phyloP scores from a whole-genome alignment of 2,329 filamentous ascomycete genomes.

The Penicillium sp. region DNA sequence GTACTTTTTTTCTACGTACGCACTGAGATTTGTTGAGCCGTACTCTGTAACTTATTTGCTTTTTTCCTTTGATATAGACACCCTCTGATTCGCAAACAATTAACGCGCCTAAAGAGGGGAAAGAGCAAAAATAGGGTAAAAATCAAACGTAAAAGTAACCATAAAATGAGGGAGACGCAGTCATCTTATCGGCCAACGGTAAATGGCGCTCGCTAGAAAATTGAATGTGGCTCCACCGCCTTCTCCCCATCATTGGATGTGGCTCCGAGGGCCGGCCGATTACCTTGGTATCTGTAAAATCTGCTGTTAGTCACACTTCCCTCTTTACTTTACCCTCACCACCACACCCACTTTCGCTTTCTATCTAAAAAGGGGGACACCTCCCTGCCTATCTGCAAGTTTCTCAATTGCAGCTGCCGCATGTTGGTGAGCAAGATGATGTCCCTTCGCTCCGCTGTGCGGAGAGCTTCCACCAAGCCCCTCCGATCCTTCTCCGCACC shows the following conservation, averaged over 20 bases:
- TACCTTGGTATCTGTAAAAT: constrained; percentile 16
- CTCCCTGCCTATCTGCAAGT: constrained; percentile 15
- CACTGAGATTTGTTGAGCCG: not conserved
- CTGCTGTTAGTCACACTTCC: constrained; percentile 20
- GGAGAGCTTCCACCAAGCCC: constrained; percentile 45
- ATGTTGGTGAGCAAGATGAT: constrained; percentile 45
- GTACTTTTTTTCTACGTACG: not conserved
- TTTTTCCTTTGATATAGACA: not conserved
- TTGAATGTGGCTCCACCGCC: constrained; percentile 13
- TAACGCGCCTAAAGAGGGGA: constrained; percentile 1
- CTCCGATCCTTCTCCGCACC: constrained; percentile 43
- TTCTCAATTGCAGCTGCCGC: constrained; percentile 38
- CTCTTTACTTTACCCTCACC: not conserved
- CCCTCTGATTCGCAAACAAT: constrained; percentile 3
- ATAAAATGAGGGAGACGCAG: not conserved
- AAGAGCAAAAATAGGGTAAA: constrained; percentile 3
- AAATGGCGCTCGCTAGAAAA: constrained; percentile 20
- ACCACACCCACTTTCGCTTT: constrained; percentile 1
- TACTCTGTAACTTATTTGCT: not conserved
- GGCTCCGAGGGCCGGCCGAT: constrained; percentile 26
- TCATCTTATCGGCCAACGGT: not conserved
- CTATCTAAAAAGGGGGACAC: constrained; percentile 11
- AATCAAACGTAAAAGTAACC: not conserved
- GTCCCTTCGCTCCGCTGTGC: constrained; percentile 46
- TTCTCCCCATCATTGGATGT: constrained; percentile 11